Evolutionary conservation across 192 early-diverging fungal genomes (phyloP).

Genomic region (Coemansia sp.): DNA sequence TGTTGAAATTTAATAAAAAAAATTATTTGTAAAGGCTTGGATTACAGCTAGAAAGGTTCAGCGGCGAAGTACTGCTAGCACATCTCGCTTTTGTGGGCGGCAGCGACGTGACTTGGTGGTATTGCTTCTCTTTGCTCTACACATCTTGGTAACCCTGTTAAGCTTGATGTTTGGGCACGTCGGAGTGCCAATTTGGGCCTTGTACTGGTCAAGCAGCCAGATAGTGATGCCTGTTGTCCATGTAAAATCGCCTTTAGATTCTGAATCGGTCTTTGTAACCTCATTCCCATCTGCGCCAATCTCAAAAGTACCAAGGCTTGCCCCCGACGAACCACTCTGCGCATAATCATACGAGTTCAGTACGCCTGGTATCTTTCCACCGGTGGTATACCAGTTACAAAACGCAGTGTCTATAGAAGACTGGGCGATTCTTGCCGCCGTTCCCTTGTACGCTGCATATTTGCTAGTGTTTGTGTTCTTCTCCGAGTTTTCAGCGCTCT

Average conservation of each 20-base stretch:
- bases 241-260: conserved; percentile 17
- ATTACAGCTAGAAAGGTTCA: no score
- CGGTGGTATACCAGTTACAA: conserved; percentile 68
- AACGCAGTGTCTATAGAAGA: conserved; percentile 55
- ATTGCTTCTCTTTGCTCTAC: not conserved
- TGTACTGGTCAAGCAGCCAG: conserved; percentile 33
- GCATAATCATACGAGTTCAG: conserved; percentile 23
- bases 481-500: conserved; percentile 14
- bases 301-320: conserved; percentile 20
- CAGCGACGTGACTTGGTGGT: not conserved
- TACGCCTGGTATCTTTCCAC: conserved; percentile 54
- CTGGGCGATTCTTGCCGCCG: conserved; percentile 42
- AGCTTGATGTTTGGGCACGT: conserved; percentile 41
- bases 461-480: not conserved
- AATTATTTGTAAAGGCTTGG: no score
- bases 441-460: not conserved
- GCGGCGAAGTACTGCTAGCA: not conserved
- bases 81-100: not conserved
- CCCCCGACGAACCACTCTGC: not conserved
- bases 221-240: conserved; percentile 43
- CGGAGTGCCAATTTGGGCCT: conserved; percentile 17
- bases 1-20: no score
- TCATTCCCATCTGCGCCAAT: conserved; percentile 21
- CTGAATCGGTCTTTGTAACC: conserved; percentile 12
- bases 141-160: conserved; percentile 17